Percentiles rank a stretch among this genome's conserved stretches.
phyloP scores from a whole-genome alignment of 441 rosid species.

The Gossypium davidsonii region DNA sequence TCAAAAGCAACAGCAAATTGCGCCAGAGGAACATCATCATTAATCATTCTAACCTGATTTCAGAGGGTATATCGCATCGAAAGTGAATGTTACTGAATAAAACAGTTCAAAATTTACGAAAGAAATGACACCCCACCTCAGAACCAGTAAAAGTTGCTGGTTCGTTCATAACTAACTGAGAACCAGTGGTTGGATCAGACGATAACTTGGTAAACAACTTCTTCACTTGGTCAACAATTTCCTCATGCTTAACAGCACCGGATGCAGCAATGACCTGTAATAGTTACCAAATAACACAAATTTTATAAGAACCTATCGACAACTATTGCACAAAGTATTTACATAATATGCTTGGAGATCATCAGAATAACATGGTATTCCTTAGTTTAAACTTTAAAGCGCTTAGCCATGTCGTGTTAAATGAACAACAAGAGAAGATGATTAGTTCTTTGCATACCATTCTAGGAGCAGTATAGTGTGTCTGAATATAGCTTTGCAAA shows the following conservation, averaged over 20 bases:
- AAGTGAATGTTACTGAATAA: neutral
- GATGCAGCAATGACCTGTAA: conserved; percentile 85
- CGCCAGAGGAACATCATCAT: conserved; percentile 91
- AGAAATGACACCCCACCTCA: conserved; percentile 50
- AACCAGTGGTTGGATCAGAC: conserved; percentile 72
- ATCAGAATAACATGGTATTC: neutral
- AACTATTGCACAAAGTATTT: neutral
- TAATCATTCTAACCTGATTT: conserved; percentile 78
- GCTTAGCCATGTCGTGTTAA: neutral
- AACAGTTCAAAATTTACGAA: neutral
- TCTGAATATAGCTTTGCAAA: conserved; percentile 76
- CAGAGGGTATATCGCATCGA: neutral
- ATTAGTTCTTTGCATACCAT: conserved; percentile 44
- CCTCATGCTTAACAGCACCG: conserved; percentile 98
- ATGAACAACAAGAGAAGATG: neutral
- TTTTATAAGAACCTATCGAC: conserved; percentile 1
- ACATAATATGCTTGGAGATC: neutral
- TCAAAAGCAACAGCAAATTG: conserved; percentile 97
- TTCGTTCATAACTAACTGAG: conserved; percentile 77
- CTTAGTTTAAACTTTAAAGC: neutral
- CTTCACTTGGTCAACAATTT: conserved; percentile 80
- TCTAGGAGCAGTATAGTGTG: conserved; percentile 99
- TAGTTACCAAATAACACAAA: neutral
- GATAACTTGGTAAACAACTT: conserved; percentile 75
- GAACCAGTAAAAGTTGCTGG: conserved; percentile 91